A percentile compares a stretch with the other conserved stretches of the same genome.
Conservation (phyloP, 441 rosid species). For the Dalechampia spathulata region DNA sequence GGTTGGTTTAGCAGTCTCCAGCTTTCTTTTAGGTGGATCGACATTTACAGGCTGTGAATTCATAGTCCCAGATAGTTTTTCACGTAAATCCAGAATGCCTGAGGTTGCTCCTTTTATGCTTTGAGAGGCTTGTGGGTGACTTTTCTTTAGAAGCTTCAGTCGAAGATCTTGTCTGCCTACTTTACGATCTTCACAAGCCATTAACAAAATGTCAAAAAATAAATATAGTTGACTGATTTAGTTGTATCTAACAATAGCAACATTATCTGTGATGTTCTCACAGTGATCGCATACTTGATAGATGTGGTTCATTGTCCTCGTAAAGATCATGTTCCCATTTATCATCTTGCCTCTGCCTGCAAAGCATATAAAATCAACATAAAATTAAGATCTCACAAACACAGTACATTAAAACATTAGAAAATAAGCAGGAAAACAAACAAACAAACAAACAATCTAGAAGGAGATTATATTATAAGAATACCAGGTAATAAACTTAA, state of each 20-base stretch:
- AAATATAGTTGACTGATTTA: conserved; percentile 32
- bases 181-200: conserved; percentile 59
- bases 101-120: conserved; percentile 45
- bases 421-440: background rate
- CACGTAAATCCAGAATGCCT: conserved; percentile 72
- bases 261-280: conserved; percentile 18
- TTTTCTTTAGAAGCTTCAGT: conserved; percentile 75
- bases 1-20: conserved; percentile 43
- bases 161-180: conserved; percentile 80
- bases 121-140: conserved; percentile 39
- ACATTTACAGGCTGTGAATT: conserved; percentile 42
- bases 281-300: conserved; percentile 54
- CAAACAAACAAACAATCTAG: background rate
- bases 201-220: conserved; percentile 35
- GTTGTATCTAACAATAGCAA: conserved; percentile 33
- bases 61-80: conserved; percentile 81
- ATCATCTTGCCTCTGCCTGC: conserved; percentile 91
- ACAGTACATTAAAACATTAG: background rate
- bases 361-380: conserved; percentile 16
- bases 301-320: conserved; percentile 34
- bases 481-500: background rate
- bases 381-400: too few species aligned
- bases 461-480: background rate
- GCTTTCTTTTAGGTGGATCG: conserved; percentile 55
- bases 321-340: conserved; percentile 99